These are phyloP conservation scores for Apium graveolens DNA, from an alignment of 129 eudicot genomes.

Conservation along the genomic window DNA sequence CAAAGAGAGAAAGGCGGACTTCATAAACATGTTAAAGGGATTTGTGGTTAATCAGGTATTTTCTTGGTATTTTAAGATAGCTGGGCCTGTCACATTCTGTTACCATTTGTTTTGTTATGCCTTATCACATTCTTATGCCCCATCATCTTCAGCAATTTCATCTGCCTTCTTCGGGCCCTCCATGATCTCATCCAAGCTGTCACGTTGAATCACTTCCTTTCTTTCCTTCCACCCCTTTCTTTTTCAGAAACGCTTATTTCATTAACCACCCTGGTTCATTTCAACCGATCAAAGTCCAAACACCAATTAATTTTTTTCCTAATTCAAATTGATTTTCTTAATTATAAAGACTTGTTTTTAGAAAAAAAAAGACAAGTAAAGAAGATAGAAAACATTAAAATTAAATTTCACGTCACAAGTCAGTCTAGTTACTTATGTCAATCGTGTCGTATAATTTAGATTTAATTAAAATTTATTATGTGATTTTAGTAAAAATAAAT, in stretches of 20 bases:
- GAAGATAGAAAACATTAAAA: neutral
- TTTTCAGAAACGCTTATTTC: neutral
- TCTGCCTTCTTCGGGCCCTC: neutral
- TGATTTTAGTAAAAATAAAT: neutral
- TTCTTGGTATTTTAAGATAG: slow-evolving; percentile 3
- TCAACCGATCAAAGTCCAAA: neutral
- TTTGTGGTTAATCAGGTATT: slow-evolving; percentile 82
- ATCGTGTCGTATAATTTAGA: neutral
- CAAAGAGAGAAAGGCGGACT: slow-evolving; percentile 58
- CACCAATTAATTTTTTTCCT: neutral
- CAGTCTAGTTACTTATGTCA: neutral
- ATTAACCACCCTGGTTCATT: neutral
- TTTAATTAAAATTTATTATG: neutral
- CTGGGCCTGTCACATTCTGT: neutral
- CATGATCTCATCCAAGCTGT: neutral
- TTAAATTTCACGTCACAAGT: neutral
- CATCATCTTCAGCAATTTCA: neutral
- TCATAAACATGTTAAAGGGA: slow-evolving; percentile 77
- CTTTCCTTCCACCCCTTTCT: neutral
- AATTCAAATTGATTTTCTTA: neutral
- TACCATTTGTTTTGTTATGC: neutral
- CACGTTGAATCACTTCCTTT: neutral
- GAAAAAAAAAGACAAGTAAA: neutral
- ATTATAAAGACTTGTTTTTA: neutral
- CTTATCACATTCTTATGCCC: neutral